Percentiles rank a stretch among this genome's conserved stretches.
phyloP scores from a whole-genome alignment of 164 flowering plant genomes.

The Warburgia ugandensis region DNA sequence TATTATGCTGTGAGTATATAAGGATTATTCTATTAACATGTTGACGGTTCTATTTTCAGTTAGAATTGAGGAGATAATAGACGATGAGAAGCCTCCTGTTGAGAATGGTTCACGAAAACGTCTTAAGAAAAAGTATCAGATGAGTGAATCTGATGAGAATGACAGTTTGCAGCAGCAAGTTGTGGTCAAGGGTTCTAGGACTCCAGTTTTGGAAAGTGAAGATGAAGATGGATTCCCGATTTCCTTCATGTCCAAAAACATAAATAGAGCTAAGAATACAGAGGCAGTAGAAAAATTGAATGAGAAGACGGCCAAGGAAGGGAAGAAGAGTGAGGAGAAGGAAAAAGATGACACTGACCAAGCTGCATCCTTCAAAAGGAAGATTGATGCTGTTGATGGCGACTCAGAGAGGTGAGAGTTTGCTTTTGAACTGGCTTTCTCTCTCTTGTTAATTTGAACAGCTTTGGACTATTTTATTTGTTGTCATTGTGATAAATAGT shows the following conservation, averaged over 20 bases:
- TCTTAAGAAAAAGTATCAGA: conserved; percentile 30
- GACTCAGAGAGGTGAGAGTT: no score
- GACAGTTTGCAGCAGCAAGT: conserved; percentile 32
- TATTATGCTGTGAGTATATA: no score
- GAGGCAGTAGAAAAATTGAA: conserved; percentile 15
- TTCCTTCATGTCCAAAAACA: conserved; percentile 13
- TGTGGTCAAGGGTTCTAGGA: conserved; percentile 21
- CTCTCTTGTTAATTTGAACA: no score
- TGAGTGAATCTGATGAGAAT: conserved; percentile 23
- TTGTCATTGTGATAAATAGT: no score
- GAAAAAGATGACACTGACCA: conserved; percentile 3
- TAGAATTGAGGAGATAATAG: conserved; percentile 79
- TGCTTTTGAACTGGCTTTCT: no score
- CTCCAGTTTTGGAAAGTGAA: conserved; percentile 65
- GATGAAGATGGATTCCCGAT: conserved; percentile 94
- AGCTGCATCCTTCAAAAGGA: no score
- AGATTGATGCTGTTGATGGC: no score
- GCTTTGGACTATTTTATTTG: no score
- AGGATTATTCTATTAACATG: no score
- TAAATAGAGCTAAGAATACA: conserved; percentile 9
- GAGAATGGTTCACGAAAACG: conserved; percentile 24
- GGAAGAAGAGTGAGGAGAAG: conserved; percentile 28
- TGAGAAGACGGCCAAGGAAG: conserved; percentile 17
- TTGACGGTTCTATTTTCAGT: conserved; percentile 22
- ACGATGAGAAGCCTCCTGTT: conserved; percentile 49